These are phyloP conservation scores for Neofusicoccum sp. DNA, from an alignment of 2,329 filamentous ascomycete genomes.

Conservation along the genomic window DNA sequence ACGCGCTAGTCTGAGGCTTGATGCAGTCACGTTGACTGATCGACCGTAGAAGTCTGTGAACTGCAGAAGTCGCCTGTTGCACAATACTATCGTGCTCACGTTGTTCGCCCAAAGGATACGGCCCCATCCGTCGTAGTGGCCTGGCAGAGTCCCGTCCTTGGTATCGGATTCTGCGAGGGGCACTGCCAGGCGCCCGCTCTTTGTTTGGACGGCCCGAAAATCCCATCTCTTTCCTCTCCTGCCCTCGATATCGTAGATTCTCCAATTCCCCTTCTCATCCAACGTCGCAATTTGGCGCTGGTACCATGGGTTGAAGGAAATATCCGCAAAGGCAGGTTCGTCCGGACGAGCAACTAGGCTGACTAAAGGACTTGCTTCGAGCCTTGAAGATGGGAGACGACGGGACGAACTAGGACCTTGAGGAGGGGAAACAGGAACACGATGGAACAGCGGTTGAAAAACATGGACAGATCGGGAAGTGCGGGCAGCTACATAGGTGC, in stretches of 20 bases:
- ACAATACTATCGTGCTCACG: slow-evolving; percentile 52
- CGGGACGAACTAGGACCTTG: slow-evolving; percentile 18
- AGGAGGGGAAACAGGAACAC: slow-evolving; percentile 19
- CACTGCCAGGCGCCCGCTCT: slow-evolving; percentile 20
- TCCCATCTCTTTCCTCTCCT: background rate
- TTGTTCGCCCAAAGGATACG: slow-evolving; percentile 50
- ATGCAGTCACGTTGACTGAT: slow-evolving; percentile 25
- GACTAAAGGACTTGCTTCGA: slow-evolving; percentile 57
- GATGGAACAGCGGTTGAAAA: slow-evolving; percentile 40
- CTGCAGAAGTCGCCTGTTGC: slow-evolving; percentile 44
- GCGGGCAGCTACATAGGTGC: slow-evolving; percentile 52
- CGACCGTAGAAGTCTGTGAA: slow-evolving; percentile 35
- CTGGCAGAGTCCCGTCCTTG: slow-evolving; percentile 35
- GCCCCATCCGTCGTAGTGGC: slow-evolving; percentile 49
- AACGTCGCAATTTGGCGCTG: slow-evolving; percentile 63
- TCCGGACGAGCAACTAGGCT: slow-evolving; percentile 53
- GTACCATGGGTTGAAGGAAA: slow-evolving; percentile 63
- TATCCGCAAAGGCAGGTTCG: slow-evolving; percentile 58
- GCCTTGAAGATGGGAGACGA: slow-evolving; percentile 44
- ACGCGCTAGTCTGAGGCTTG: slow-evolving; percentile 27
- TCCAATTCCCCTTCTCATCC: slow-evolving; percentile 66
- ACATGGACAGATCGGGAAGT: slow-evolving; percentile 32
- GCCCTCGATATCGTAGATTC: slow-evolving; percentile 52
- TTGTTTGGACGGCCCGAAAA: background rate
- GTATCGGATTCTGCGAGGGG: slow-evolving; percentile 22